These are phyloP conservation scores for Epithele typhae DNA, from an alignment of 768 basidiomycete genomes.

Conservation along the genomic window DNA sequence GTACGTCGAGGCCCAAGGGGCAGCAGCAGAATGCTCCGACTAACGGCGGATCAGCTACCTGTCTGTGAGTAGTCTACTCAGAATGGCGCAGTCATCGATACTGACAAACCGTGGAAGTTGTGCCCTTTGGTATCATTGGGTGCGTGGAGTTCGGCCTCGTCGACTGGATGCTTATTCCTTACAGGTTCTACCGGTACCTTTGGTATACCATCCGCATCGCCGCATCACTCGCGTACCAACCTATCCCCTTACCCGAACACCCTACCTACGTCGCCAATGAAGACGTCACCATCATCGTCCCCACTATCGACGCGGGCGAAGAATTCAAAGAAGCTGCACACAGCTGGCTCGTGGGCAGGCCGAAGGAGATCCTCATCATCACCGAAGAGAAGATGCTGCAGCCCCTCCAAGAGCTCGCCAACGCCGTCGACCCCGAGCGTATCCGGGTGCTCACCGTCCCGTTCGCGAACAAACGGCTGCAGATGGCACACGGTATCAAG, in stretches of 20 bases:
- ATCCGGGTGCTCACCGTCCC: conserved; percentile 89
- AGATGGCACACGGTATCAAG: conserved; percentile 92
- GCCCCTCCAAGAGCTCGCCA: conserved; percentile 84
- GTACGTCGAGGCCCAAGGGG: too few relatives aligned
- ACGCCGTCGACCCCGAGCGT: conserved; percentile 76
- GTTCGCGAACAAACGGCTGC: conserved; percentile 89
- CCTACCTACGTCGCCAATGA: conserved; percentile 88
- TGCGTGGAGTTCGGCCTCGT: conserved; percentile 22
- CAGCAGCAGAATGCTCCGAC: conserved; percentile 93
- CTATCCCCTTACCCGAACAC: conserved; percentile 86
- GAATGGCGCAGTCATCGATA: too few relatives aligned
- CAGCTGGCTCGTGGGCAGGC: conserved; percentile 89
- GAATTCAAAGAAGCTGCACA: conserved; percentile 92
- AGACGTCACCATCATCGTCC: conserved; percentile 95
- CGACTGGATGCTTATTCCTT: not conserved
- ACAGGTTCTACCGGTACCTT: conserved; percentile 88
- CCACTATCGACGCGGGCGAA: conserved; percentile 93
- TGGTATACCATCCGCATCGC: conserved; percentile 86
- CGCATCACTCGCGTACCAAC: conserved; percentile 74
- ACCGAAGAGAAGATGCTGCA: conserved; percentile 89
- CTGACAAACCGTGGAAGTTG: conserved; percentile 43
- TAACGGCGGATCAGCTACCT: conserved; percentile 88
- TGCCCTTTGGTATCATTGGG: conserved; percentile 89
- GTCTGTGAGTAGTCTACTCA: conserved; percentile 58
- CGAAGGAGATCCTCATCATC: conserved; percentile 76